Evolutionary conservation across 805 yeast species (phyloP).

Genomic region (Wickerhamiella azyma): DNA sequence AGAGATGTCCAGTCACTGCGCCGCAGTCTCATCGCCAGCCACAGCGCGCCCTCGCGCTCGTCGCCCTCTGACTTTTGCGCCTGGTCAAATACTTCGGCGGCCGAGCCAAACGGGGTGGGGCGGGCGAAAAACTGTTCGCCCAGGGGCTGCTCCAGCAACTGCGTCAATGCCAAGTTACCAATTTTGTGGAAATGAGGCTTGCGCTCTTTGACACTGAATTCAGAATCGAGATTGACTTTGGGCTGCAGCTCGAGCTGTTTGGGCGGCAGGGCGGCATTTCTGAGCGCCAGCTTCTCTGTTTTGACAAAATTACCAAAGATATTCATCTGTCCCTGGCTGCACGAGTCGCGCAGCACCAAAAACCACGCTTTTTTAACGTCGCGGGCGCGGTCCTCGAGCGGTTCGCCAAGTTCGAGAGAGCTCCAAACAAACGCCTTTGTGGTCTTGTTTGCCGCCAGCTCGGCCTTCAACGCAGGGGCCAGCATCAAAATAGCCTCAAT

Average conservation of each 20-base stretch:
- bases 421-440: background rate
- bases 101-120: background rate
- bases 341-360: background rate
- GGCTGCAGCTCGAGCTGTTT: background rate
- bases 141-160: background rate
- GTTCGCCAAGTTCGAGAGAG: background rate
- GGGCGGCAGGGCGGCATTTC: background rate
- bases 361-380: background rate
- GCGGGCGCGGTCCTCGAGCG: background rate
- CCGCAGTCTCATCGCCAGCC: background rate
- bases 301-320: background rate
- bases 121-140: background rate
- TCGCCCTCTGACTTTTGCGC: background rate
- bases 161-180: background rate
- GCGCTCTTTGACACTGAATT: background rate
- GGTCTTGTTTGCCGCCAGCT: background rate
- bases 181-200: background rate
- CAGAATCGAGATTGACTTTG: background rate
- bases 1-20: background rate
- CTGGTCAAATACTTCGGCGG: background rate
- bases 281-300: background rate
- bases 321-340: background rate
- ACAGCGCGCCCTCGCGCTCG: background rate
- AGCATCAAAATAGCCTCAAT: constrained; percentile 5
- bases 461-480: background rate